Base-by-base conservation (phyloP, 768 basidiomycete species). In the Mrakia frigida region DNA sequence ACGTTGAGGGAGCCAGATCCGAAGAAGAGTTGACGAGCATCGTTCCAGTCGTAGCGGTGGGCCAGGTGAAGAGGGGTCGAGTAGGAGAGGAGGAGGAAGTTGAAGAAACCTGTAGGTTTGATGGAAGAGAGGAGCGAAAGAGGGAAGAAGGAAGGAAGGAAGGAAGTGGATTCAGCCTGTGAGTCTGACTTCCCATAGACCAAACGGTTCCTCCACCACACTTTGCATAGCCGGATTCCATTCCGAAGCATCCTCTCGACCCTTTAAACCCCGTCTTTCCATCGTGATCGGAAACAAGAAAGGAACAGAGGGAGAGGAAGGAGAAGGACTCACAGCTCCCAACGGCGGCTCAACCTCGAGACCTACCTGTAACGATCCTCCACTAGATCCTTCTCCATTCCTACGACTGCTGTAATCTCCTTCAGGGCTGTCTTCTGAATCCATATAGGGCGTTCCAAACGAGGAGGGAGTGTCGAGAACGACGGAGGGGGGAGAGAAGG, bases 81-180 rank as follows among this genome's bases (percentile, higher is more conserved):
- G 70, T 72, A 37, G 70, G 70, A 3, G 70, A 72, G 25, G 70
- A 72, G 2, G 70, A 72, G 13, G 70, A 72, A 7, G 70, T 23
- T 0, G 70, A 59, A 28, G 50, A 59, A 33, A 33, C 31, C 53
- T 53, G 35, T 10, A 37, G 21, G 43, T 10, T 9, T 46, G 7
- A 31, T 18, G 63, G 35, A 10, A 69, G 35, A 69, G 35, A 11
- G n/a, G 18, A 37, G 39, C 6, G 39, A 1, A n/a, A 43, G n/a
- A 37, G 16, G 53, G 31, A 13, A 37, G 28, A 41, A 35, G n/a
- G 43, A 35, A 50, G 70, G 28, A 33, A 59, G 70, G 35, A 23
- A 21, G 35, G 37, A 21, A 9, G 35, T 65, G 33, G 31, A 65
- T 65, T 39, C 10, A 43, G 21, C 43, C 18, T 23, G n/a, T n/a